These are phyloP conservation scores for Pestalotiopsis sp. DNA, from an alignment of 2,329 filamentous ascomycete genomes.

Conservation along the genomic window DNA sequence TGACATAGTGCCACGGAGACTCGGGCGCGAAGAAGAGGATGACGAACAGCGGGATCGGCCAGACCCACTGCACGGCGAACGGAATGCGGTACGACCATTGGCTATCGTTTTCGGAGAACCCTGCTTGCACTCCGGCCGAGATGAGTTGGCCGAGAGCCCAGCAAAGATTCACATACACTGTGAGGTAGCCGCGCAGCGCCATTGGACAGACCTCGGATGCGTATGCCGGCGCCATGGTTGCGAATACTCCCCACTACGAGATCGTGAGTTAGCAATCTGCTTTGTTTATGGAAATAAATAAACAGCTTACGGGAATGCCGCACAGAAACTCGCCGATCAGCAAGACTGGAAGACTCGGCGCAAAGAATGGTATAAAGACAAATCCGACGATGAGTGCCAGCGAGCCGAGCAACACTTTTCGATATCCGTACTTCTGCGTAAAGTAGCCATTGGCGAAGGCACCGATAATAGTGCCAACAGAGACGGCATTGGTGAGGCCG, in stretches of 20 bases:
- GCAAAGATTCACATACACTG: slow-evolving; percentile 48
- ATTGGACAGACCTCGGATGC: slow-evolving; percentile 26
- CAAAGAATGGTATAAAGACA: slow-evolving; percentile 32
- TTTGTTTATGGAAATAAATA: no score
- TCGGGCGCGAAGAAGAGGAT: slow-evolving; percentile 45
- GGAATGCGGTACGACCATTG: slow-evolving; percentile 46
- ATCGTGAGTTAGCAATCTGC: no score
- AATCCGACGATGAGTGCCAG: slow-evolving; percentile 29
- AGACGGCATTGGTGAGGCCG: slow-evolving; percentile 39
- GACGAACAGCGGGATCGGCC: slow-evolving; percentile 42
- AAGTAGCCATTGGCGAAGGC: slow-evolving; percentile 40
- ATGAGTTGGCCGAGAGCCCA: slow-evolving; percentile 47
- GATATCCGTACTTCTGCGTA: slow-evolving; percentile 29
- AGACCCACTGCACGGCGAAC: slow-evolving; percentile 48
- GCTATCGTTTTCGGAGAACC: slow-evolving; percentile 22
- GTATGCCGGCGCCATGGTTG: slow-evolving; percentile 34
- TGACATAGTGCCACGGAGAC: slow-evolving; percentile 41
- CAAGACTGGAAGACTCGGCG: slow-evolving; percentile 23
- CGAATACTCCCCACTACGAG: slow-evolving; percentile 31
- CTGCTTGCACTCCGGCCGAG: slow-evolving; percentile 36
- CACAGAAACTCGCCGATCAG: slow-evolving; percentile 32
- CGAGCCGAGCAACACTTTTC: slow-evolving; percentile 32
- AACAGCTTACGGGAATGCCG: slow-evolving; percentile 20
- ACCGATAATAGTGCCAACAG: slow-evolving; percentile 44
- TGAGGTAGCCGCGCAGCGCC: slow-evolving; percentile 37